Evolutionary conservation across 371 early-diverging fungal species (phyloP).

Genomic region (Batkoa obscura): DNA sequence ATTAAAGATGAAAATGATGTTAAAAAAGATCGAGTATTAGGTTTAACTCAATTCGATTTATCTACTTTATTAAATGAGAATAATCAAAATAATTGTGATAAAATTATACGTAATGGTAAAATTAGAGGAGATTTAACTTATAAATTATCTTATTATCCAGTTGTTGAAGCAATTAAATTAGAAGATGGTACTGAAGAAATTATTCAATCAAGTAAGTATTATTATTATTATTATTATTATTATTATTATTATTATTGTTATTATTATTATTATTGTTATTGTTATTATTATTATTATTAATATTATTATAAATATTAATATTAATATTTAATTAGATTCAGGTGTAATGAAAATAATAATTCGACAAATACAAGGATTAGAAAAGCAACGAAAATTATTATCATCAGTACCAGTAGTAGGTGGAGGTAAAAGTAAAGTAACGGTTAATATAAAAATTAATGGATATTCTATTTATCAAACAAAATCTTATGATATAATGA

Average conservation of each 20-base stretch:
- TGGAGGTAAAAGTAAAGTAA: not conserved
- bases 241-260: too few species aligned
- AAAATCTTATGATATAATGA: not conserved
- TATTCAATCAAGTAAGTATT: not conserved
- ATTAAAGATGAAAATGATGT: conserved; percentile 51
- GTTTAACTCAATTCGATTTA: conserved; percentile 19
- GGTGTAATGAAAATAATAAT: not conserved
- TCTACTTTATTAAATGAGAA: conserved; percentile 7
- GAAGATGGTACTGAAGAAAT: conserved; percentile 6
- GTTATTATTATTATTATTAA: too few species aligned
- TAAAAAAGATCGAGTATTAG: conserved; percentile 42
- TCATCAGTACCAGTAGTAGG: too few species aligned
- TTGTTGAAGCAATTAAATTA: conserved; percentile 2
- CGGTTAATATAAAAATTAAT: not conserved
- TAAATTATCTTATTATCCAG: conserved; percentile 7
- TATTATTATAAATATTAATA: too few species aligned
- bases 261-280: too few species aligned
- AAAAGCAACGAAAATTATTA: conserved; percentile 8
- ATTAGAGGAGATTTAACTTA: conserved; percentile 6
- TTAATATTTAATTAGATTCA: not conserved
- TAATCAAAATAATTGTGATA: conserved; percentile 13
- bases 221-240: too few species aligned
- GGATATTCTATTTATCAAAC: not conserved
- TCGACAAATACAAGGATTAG: conserved; percentile 14
- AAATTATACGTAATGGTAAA: conserved; percentile 6